phyloP scores from a whole-genome alignment of 2,329 filamentous ascomycete species.

The Myriosclerotinia duriaeana region DNA sequence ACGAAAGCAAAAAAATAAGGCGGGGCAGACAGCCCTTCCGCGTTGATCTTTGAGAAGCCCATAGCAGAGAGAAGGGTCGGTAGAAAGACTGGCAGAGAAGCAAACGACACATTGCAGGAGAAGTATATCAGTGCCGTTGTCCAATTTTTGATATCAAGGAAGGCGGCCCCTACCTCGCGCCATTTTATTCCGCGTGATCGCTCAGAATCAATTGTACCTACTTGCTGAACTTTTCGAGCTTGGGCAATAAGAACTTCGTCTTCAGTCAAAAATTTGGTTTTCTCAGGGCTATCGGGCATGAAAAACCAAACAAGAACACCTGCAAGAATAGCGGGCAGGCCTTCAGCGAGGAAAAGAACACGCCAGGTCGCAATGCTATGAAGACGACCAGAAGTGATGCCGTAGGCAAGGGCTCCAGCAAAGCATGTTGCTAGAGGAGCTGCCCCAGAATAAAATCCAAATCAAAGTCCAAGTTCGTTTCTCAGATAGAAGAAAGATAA shows the following conservation, averaged over 20 bases:
- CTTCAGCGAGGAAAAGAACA: conserved; percentile 64
- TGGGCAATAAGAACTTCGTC: conserved; percentile 53
- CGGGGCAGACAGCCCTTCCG: conserved; percentile 71
- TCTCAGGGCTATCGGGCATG: conserved; percentile 53
- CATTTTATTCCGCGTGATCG: conserved; percentile 49
- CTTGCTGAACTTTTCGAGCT: conserved; percentile 53
- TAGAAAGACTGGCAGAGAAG: conserved; percentile 63
- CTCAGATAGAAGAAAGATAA: conserved; percentile 50
- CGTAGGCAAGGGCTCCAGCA: conserved; percentile 66
- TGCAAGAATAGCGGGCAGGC: conserved; percentile 57
- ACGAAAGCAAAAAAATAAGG: conserved; percentile 68
- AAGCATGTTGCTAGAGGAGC: conserved; percentile 69
- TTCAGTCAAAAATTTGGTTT: conserved; percentile 50
- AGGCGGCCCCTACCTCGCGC: conserved; percentile 48
- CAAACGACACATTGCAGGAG: conserved; percentile 63
- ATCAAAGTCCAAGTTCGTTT: conserved; percentile 66
- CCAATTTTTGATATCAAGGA: conserved; percentile 47
- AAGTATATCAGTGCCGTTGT: conserved; percentile 53
- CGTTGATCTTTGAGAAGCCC: conserved; percentile 65
- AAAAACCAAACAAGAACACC: conserved; percentile 56
- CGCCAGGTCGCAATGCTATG: conserved; percentile 58
- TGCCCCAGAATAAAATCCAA: conserved; percentile 65
- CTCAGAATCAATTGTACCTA: conserved; percentile 50
- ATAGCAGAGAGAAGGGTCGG: conserved; percentile 64
- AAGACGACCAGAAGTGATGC: conserved; percentile 62